Percentiles rank a stretch among this genome's conserved stretches.
Conservation (phyloP, 306 rosid species). For the Vicia villosa region DNA sequence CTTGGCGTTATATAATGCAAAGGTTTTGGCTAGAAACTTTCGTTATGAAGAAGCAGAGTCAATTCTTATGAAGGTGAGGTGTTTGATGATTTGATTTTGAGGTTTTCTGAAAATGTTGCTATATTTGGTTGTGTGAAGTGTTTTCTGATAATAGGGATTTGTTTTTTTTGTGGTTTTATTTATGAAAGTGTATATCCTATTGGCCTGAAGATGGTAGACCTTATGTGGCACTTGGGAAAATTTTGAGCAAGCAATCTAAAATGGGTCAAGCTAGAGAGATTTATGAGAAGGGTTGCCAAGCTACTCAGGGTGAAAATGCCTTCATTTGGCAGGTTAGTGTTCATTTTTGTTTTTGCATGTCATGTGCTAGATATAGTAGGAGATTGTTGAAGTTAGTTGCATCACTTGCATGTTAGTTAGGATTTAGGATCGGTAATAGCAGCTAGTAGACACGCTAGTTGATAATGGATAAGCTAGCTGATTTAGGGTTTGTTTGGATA, state of each 20-base stretch:
- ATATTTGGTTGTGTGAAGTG: constrained; percentile 7
- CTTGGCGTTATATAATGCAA: constrained; percentile 76
- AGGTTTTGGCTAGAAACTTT: constrained; percentile 58
- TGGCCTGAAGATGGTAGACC: constrained; percentile 97
- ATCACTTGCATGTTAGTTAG: background rate
- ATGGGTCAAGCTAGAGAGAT: constrained; percentile 71
- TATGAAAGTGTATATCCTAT: constrained; percentile 59
- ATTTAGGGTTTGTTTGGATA: too few species aligned
- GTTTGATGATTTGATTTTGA: constrained; percentile 1
- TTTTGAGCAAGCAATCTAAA: constrained; percentile 71
- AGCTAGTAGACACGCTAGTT: too few species aligned
- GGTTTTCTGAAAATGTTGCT: background rate
- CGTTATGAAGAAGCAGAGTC: constrained; percentile 65
- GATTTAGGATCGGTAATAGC: background rate
- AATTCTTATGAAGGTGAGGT: constrained; percentile 61
- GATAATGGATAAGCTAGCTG: too few species aligned
- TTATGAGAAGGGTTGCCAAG: constrained; percentile 94
- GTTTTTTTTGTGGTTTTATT: background rate
- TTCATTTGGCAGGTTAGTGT: constrained; percentile 90
- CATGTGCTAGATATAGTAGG: background rate
- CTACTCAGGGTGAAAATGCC: constrained; percentile 94
- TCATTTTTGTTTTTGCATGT: constrained; percentile 11
- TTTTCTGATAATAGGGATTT: constrained; percentile 27
- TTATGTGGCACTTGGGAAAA: constrained; percentile 83
- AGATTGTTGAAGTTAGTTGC: background rate